Base-by-base conservation (phyloP, 495 filamentous ascomycete genomes). In the Symbiotaphrina buchneri region DNA sequence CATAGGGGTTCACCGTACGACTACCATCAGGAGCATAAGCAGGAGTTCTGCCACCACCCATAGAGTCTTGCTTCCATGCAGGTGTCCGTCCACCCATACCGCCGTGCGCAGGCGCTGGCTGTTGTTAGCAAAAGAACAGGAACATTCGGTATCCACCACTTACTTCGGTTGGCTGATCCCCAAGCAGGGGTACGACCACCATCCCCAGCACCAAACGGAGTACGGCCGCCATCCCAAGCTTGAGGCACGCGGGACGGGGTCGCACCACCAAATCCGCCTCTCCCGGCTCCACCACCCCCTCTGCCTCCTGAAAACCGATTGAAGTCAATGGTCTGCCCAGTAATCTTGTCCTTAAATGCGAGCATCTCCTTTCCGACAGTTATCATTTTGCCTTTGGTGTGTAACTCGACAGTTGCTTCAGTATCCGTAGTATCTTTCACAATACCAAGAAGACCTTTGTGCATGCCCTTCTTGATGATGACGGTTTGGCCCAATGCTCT, bases 401-500 rank as follows among this genome's bases (percentile, higher is more conserved):
- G 84, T 17, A 99, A 58, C 50, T 95, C 90, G 21, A 99, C 75
- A 14, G 82, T 72, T 18, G 78, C 85, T 38, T 74, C 68, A 0
- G 61, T 63, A 35, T 90, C 82, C 0, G 76, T 84, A 0, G 90
- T 69, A 45, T 95, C 82, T 43, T 90, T 91, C 40, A 99, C 79
- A 34, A 92, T 91, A 39, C 90, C 90, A 28, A 99, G 60, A 10
- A 93, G 57, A 30, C 85, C 87, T 53, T 99, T 99, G 52, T 82
- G 78, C 1, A 70, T 68, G 6, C 90, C 90, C 42, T 67, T 75
- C 28, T 70, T 58, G 36, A 95, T 71, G 18, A 65, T 76, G 21
- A 95, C 81, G 1, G 83, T 95, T 53, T 95, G 82, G 13, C 81
- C 81, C 36, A 94, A 66, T 28, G 84, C 52, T n/a, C 70, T 67